phyloP scores from a whole-genome alignment of 257 asterid genomes.

The Nicotiana sylvestris region DNA sequence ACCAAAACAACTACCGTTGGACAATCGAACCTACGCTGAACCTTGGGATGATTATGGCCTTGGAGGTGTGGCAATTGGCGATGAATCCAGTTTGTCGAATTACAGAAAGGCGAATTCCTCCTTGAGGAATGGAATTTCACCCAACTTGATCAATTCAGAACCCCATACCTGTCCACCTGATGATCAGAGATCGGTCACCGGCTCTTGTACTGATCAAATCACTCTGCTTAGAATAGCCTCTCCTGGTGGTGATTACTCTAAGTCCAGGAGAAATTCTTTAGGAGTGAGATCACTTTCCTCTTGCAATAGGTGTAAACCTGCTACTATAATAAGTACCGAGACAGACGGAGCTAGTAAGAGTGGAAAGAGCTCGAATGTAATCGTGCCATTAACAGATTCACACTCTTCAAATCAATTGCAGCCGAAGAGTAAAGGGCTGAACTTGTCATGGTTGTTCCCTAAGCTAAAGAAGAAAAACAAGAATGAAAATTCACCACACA shows the following conservation, averaged over 20 bases:
- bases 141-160: conserved; percentile 26
- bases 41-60: conserved; percentile 50
- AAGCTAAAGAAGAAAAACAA: conserved; percentile 72
- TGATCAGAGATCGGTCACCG: conserved; percentile 41
- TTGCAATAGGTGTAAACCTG: conserved; percentile 64
- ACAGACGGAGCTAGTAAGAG: conserved; percentile 39
- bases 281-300: conserved; percentile 65
- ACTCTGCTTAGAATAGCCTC: conserved; percentile 28
- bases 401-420: conserved; percentile 62
- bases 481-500: conserved; percentile 32
- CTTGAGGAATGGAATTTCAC: conserved; percentile 35
- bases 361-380: conserved; percentile 42
- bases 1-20: conserved; percentile 43
- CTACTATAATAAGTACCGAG: conserved; percentile 35
- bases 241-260: conserved; percentile 37
- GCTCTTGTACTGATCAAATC: conserved; percentile 31
- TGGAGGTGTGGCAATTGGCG: conserved; percentile 25
- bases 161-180: conserved; percentile 34
- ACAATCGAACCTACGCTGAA: conserved; percentile 39
- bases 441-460: conserved; percentile 72
- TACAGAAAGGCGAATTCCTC: conserved; percentile 49
- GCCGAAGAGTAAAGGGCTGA: conserved; percentile 45
- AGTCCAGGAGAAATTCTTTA: conserved; percentile 56
- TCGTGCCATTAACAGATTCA: conserved; percentile 66
- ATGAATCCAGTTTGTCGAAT: conserved; percentile 36